A percentile compares a stretch with the other conserved stretches of the same genome.
Conservation (phyloP, 805 yeast species). For the Lipomyces mesembrius region DNA sequence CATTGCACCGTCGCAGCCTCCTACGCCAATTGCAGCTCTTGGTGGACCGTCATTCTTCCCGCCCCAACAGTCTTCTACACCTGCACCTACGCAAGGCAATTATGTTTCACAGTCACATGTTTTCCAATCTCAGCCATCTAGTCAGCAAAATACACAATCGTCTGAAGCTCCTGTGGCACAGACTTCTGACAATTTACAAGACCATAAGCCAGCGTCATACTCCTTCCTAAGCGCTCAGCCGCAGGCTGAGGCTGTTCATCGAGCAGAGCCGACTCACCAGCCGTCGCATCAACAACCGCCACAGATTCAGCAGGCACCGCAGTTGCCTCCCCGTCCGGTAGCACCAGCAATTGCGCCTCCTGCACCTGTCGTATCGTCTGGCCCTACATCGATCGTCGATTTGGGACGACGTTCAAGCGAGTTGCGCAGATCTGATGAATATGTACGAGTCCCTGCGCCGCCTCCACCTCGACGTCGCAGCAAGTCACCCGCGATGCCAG, state of each 20-base stretch:
- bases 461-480: conserved; percentile 24
- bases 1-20: conserved; percentile 1
- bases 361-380: not conserved
- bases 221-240: not conserved
- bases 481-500: conserved; percentile 13
- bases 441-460: conserved; percentile 4
- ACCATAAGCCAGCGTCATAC: not conserved
- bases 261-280: not conserved
- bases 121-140: not conserved
- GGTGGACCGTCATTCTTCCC: not conserved
- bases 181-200: not conserved
- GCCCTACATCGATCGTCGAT: conserved; percentile 18
- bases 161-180: not conserved
- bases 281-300: not conserved
- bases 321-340: conserved; percentile 12
- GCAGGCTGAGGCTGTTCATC: not conserved
- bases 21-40: not conserved
- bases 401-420: conserved; percentile 17
- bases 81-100: not conserved
- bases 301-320: not conserved
- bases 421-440: conserved; percentile 9
- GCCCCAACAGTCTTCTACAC: not conserved
- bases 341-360: conserved; percentile 11
- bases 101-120: not conserved
- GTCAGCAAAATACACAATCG: not conserved